These are phyloP conservation scores for Globisporangium ultimum DNA, from an alignment of 352 stramenopile species.

Conservation along the genomic window DNA sequence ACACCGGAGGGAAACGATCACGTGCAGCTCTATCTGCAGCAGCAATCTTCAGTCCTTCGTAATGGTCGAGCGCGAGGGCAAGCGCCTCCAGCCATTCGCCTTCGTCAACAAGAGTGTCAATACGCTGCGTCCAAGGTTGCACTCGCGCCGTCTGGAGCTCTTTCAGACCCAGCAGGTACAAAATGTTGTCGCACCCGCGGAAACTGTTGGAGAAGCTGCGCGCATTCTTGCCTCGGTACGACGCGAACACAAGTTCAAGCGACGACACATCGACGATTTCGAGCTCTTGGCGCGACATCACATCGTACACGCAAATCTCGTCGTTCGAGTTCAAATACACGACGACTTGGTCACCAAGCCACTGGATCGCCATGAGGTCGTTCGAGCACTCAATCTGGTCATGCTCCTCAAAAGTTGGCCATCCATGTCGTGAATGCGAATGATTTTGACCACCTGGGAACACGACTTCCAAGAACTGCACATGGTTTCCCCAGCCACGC, in stretches of 20 bases:
- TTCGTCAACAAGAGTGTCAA: conserved; percentile 93
- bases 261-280: conserved; percentile 94
- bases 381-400: conserved; percentile 88
- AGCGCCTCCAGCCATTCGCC: conserved; percentile 97
- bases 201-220: conserved; percentile 88
- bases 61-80: conserved; percentile 94
- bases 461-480: conserved; percentile 92
- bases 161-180: conserved; percentile 92
- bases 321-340: conserved; percentile 94
- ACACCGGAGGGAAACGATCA: conserved; percentile 83
- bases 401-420: conserved; percentile 93
- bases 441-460: conserved; percentile 74
- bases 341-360: conserved; percentile 94
- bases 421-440: conserved; percentile 82
- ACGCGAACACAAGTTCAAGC: conserved; percentile 93
- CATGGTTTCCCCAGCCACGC: conserved; percentile 90
- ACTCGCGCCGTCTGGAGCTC: conserved; percentile 91
- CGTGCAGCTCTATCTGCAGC: conserved; percentile 75
- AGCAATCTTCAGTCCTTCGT: conserved; percentile 88
- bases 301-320: conserved; percentile 96
- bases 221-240: conserved; percentile 81
- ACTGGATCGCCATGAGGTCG: conserved; percentile 93
- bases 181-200: conserved; percentile 90
- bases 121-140: conserved; percentile 90
- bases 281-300: conserved; percentile 93